Conservation (phyloP, 441 rosid genomes). For the Euphorbia corollata region DNA sequence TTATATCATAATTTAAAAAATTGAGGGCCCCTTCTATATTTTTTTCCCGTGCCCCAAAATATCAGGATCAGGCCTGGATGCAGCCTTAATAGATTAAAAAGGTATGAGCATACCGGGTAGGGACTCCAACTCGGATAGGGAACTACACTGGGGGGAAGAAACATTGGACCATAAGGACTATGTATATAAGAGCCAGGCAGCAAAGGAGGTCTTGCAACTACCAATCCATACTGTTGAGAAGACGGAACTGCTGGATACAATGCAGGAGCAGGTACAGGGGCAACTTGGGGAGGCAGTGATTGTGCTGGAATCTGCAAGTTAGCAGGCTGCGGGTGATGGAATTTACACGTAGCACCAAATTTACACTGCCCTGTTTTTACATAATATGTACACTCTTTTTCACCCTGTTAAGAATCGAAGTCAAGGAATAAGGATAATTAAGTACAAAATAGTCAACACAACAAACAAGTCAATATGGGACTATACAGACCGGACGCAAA, state of each 20-base stretch:
- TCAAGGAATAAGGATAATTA: conserved; percentile 11
- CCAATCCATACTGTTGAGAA: conserved; percentile 65
- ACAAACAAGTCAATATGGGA: conserved; percentile 11
- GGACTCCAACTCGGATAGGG: conserved; percentile 69
- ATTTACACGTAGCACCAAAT: conserved; percentile 83
- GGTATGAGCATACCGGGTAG: conserved; percentile 49
- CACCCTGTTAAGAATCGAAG: conserved; percentile 42
- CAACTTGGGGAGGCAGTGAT: conserved; percentile 40
- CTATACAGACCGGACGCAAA: conserved; percentile 68
- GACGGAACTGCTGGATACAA: conserved; percentile 55
- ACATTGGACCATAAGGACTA: conserved; percentile 63
- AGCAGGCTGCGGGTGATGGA: conserved; percentile 69
- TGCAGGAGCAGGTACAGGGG: conserved; percentile 35
- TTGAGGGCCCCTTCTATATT: too few relatives aligned
- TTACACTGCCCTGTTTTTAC: conserved; percentile 90
- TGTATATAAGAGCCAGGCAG: conserved; percentile 60
- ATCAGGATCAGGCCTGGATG: too few relatives aligned
- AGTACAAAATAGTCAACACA: background rate
- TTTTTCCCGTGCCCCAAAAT: too few relatives aligned
- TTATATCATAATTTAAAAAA: too few relatives aligned
- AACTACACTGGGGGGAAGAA: conserved; percentile 68
- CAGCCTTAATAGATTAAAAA: background rate
- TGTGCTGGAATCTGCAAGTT: conserved; percentile 38
- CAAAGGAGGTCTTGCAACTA: conserved; percentile 72
- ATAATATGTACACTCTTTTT: conserved; percentile 78